Base-by-base conservation (phyloP, 2,329 filamentous ascomycete genomes). In the Colletotrichum australisinense region DNA sequence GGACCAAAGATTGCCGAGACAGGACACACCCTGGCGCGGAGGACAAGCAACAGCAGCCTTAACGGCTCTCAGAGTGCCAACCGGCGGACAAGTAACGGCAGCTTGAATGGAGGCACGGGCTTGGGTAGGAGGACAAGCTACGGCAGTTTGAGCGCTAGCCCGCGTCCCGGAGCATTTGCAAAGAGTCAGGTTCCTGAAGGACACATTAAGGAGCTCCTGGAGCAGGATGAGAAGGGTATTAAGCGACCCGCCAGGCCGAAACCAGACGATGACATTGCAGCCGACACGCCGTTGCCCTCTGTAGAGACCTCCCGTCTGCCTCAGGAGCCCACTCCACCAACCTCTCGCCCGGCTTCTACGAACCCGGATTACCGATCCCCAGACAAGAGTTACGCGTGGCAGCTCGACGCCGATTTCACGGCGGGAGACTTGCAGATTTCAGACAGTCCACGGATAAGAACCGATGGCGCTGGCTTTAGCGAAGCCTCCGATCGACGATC, bases 401-500 rank as follows among this genome's bases (percentile, higher is more conserved):
- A 90, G 69, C 79, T 89, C 7, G 89, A 91, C 42, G 85, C 86
- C 5, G 89, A 91, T 67, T 90, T 91, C 75, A 90, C 89, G 0
- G 88, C 86, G 12, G 84, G 85, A 55, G 88, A 90, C 71, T 72
- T 90, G 52, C 88, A 90, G 70, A 78, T 88, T 42, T 91, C 89
- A 0, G 83, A 87, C 74, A 91, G 88, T 74, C 89, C 89, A n/a
- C 86, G 87, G 38, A 84, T 90, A 64, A 82, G 79, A 32, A 80
- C 85, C 26, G 79, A 76, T 30, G 79, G 80, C 35, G 79, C 81
- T 35, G 84, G 81, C 1, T 83, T 83, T 68, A 82, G 77, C 59
- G 74, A 69, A 16, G 73, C 30, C 35, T 52, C 75, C 63, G 22
- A 73, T 78, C 12, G 77, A 14, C 79, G 78, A 16, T 76, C 78